A percentile compares a stretch with the other conserved stretches of the same genome.
phyloP scores from a whole-genome alignment of 805 yeast genomes.

The Candida silvicultrix region DNA sequence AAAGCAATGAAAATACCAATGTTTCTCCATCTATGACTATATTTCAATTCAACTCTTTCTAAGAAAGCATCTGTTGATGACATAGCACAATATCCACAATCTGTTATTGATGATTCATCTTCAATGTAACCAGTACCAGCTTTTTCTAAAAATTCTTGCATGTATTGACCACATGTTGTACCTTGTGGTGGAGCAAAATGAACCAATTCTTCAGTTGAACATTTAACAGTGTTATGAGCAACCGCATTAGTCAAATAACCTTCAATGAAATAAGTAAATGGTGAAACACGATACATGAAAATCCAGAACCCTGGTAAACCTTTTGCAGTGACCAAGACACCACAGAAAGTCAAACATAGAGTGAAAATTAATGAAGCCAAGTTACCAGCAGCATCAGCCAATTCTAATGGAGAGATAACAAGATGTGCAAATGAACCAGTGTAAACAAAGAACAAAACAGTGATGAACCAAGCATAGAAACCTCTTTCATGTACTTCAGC shows the following conservation, averaged over 20 bases:
- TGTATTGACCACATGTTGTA: slow-evolving; percentile 50
- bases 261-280: slow-evolving; percentile 59
- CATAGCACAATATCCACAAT: slow-evolving; percentile 54
- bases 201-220: slow-evolving; percentile 43
- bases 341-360: slow-evolving; percentile 66
- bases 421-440: slow-evolving; percentile 53
- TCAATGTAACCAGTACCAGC: slow-evolving; percentile 23
- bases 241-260: slow-evolving; percentile 51
- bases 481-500: slow-evolving; percentile 46
- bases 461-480: slow-evolving; percentile 42
- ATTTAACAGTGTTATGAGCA: slow-evolving; percentile 40
- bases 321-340: slow-evolving; percentile 57
- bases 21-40: slow-evolving; percentile 45
- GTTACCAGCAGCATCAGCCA: slow-evolving; percentile 60
- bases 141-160: slow-evolving; percentile 28
- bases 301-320: slow-evolving; percentile 71
- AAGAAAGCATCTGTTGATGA: slow-evolving; percentile 49
- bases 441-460: slow-evolving; percentile 44
- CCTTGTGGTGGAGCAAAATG: slow-evolving; percentile 46
- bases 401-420: slow-evolving; percentile 51
- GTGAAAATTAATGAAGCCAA: slow-evolving; percentile 51
- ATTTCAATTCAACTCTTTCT: slow-evolving; percentile 23
- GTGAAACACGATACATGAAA: slow-evolving; percentile 71
- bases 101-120: slow-evolving; percentile 30
- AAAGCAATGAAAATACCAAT: slow-evolving; percentile 49